Base-by-base conservation (phyloP, 2,329 filamentous ascomycete genomes). In the Fusarium mundagurra region DNA sequence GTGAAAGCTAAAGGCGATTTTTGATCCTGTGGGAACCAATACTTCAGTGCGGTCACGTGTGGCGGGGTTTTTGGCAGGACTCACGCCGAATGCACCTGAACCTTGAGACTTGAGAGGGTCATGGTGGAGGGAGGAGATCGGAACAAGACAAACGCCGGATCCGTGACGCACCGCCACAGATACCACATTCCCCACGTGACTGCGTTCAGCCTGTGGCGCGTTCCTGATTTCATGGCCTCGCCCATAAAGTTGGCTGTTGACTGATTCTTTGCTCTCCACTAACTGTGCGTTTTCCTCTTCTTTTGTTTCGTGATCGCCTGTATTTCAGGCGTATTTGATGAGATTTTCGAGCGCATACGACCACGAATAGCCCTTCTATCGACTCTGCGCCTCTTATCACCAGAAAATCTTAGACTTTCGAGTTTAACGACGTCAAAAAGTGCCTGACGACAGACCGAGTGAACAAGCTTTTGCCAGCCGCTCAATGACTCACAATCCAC, bases 11-110 rank as follows among this genome's bases (percentile, higher is more conserved):
- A 68, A 68, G 68, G 47, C 43, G 67, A 77, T 78, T 80, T 82
- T 81, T 79, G 77, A 77, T 75, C 75, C 74, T 83, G 80, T 83
- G 81, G 80, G 81, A 75, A 76, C 75, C 72, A 78, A 74, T 63
- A 70, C 73, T 61, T 50, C 18, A 6, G 6, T 3, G 10, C 3
- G 12, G n/a, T 61, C 65, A 68, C 65, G 65, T 68, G 65, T 8
- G 8, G 65, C 11, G 41, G 44, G 64, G 65, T 48, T 33, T 60
- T 39, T 33, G 14, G 29, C 29, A 33, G n/a, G 29, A 62, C 70
- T 71, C 59, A 77, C 75, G 72, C 69, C 27, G 29, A 29, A 33
- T 27, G 13, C 14, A 33, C 24, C n/a, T 36, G 33, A 36, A 53
- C 33, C 9, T 36, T 27, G n/a, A 53, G 50, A 38, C 17, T 16